Conservation (phyloP, 2,329 filamentous ascomycete species). For the Uncinocarpus reesii region DNA sequence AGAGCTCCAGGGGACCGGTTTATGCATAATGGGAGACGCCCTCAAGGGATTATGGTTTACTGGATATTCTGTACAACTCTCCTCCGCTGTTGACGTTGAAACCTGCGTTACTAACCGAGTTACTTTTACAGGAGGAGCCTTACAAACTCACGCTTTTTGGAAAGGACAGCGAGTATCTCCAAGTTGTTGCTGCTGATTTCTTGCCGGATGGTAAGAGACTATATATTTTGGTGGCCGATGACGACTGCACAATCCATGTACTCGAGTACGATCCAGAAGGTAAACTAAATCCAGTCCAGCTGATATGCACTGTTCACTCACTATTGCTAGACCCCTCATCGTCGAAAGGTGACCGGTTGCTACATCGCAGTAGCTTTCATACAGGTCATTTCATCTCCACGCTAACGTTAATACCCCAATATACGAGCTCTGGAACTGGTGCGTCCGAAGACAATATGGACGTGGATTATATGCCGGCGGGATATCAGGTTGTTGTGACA, state of each 20-base stretch:
- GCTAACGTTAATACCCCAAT: conserved; percentile 63
- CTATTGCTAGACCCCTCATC: conserved; percentile 68
- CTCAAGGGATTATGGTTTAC: conserved; percentile 94
- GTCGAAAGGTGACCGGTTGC: conserved; percentile 72
- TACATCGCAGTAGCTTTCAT: conserved; percentile 81
- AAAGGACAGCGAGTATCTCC: conserved; percentile 68
- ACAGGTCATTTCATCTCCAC: conserved; percentile 67
- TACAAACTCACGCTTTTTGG: conserved; percentile 92
- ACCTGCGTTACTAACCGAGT: background rate
- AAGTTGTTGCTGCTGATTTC: conserved; percentile 75
- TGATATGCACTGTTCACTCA: background rate
- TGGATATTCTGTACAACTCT: conserved; percentile 60
- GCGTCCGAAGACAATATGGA: conserved; percentile 32
- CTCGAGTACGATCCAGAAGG: conserved; percentile 91
- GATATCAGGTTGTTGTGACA: conserved; percentile 55
- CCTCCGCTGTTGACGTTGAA: background rate
- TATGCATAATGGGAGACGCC: conserved; percentile 80
- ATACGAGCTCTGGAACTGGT: conserved; percentile 36
- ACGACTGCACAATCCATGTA: conserved; percentile 75
- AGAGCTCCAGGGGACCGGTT: conserved; percentile 68
- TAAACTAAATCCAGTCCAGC: conserved; percentile 39
- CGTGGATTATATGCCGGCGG: conserved; percentile 21
- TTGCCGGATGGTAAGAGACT: conserved; percentile 75
- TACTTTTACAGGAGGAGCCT: conserved; percentile 62
- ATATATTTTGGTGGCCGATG: conserved; percentile 71